Conservation (phyloP, 202 grass and related monocot genomes). For the Zizania palustris region DNA sequence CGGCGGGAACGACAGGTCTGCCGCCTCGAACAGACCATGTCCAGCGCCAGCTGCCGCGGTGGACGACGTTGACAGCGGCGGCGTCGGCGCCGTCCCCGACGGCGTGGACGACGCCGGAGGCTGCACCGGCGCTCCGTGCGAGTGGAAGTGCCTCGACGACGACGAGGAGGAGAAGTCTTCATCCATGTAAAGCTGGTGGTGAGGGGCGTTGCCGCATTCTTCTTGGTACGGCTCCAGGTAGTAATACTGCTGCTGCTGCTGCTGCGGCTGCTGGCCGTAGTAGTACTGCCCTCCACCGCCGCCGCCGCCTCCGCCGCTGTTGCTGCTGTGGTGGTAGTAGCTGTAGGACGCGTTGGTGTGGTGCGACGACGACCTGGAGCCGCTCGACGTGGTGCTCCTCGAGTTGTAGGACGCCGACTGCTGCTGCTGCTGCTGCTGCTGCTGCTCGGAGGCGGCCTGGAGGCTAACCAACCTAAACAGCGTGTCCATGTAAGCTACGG, state of each 20-base stretch:
- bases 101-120: conserved; percentile 58
- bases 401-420: conserved; percentile 85
- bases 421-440: conserved; percentile 72
- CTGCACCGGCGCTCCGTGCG: conserved; percentile 41
- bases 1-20: conserved; percentile 71
- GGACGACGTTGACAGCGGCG: conserved; percentile 63
- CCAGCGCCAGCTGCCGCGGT: conserved; percentile 44
- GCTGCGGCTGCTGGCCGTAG: conserved; percentile 49
- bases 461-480: conserved; percentile 98
- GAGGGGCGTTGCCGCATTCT: conserved; percentile 92
- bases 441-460: conserved; percentile 77
- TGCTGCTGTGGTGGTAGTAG: conserved; percentile 63
- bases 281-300: conserved; percentile 50
- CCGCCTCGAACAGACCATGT: conserved; percentile 73
- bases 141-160: conserved; percentile 83
- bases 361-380: conserved; percentile 71
- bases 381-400: conserved; percentile 82
- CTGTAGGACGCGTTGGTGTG: conserved; percentile 70
- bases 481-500: conserved; percentile 85
- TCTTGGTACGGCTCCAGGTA: conserved; percentile 83
- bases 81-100: conserved; percentile 51
- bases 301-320: too few relatives aligned
- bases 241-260: conserved; percentile 49
- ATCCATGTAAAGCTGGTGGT: conserved; percentile 84
- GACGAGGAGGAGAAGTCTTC: conserved; percentile 99